Evolutionary conservation across 176 grass and related monocot genomes (phyloP).

Genomic region (Bromus sterilis): DNA sequence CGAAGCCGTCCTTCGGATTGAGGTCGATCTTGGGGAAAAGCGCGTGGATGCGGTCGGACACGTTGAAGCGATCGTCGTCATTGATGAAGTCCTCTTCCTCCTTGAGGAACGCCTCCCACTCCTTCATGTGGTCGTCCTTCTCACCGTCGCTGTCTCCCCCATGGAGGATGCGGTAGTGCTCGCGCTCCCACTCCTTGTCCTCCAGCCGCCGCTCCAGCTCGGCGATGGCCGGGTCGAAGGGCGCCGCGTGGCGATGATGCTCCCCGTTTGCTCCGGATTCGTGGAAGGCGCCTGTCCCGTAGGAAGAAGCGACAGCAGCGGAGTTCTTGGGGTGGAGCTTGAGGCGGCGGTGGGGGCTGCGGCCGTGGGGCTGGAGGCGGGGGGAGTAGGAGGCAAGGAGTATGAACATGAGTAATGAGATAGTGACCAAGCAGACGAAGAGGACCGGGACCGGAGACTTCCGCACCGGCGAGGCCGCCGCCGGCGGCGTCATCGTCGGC

Average conservation of each 20-base stretch:
- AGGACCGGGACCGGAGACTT: slow-evolving; percentile 14
- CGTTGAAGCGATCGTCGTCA: slow-evolving; percentile 68
- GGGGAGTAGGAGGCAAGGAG: slow-evolving; percentile 47
- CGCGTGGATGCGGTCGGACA: slow-evolving; percentile 48
- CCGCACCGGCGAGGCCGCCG: slow-evolving; percentile 8
- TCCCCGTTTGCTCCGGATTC: neutral
- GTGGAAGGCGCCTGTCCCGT: neutral
- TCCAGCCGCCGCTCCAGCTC: slow-evolving; percentile 63
- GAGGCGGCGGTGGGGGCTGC: slow-evolving; percentile 62
- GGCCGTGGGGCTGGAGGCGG: slow-evolving; percentile 1
- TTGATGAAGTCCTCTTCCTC: slow-evolving; percentile 65
- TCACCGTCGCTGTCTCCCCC: neutral
- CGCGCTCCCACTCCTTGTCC: slow-evolving; percentile 74
- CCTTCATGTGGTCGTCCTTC: slow-evolving; percentile 49
- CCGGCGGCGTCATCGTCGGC: slow-evolving; percentile 18
- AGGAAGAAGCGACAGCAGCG: slow-evolving; percentile 7
- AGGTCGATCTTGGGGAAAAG: slow-evolving; percentile 78
- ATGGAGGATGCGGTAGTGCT: slow-evolving; percentile 57
- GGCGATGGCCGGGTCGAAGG: slow-evolving; percentile 71
- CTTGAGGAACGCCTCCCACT: slow-evolving; percentile 79
- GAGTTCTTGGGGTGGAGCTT: slow-evolving; percentile 35
- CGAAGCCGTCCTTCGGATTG: slow-evolving; percentile 50
- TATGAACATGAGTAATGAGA: slow-evolving; percentile 38
- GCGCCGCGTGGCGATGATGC: slow-evolving; percentile 20
- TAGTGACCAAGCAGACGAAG: slow-evolving; percentile 34